Evolutionary conservation across 179 eudicot species (phyloP).

Genomic region (Actinidia arguta): DNA sequence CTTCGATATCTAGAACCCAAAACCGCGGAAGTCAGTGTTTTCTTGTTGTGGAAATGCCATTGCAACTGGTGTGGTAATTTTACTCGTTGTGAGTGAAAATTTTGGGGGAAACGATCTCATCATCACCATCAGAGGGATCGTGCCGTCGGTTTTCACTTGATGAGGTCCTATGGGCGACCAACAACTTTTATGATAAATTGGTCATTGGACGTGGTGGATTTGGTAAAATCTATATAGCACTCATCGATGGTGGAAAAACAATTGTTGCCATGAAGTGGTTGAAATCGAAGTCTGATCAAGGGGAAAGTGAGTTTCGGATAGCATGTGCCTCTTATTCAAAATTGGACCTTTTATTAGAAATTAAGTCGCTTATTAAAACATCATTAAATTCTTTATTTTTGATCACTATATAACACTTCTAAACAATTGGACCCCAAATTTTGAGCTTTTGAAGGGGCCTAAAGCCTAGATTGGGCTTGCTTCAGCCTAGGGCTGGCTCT

Average conservation of each 20-base stretch:
- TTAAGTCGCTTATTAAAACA: too few relatives aligned
- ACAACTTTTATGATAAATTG: conserved; percentile 45
- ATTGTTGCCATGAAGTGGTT: conserved; percentile 20
- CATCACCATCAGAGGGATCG: background rate
- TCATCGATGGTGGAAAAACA: conserved; percentile 19
- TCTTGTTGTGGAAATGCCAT: background rate
- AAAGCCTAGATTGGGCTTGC: too few relatives aligned
- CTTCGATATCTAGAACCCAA: background rate
- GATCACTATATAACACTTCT: too few relatives aligned
- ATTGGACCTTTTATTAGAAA: too few relatives aligned
- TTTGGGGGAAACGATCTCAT: too few relatives aligned
- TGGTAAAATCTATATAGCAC: conserved; percentile 60
- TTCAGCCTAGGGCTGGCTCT: too few relatives aligned
- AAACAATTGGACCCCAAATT: too few relatives aligned
- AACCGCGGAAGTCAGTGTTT: background rate
- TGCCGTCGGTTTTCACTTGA: conserved; percentile 22
- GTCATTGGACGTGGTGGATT: conserved; percentile 64
- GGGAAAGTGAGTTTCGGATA: conserved; percentile 16
- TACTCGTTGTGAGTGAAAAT: background rate
- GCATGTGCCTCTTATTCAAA: too few relatives aligned
- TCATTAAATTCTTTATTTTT: too few relatives aligned
- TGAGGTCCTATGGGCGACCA: conserved; percentile 61
- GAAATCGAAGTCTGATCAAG: conserved; percentile 13
- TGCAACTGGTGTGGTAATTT: background rate
- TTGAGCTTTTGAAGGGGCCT: too few relatives aligned